Base-by-base conservation (phyloP, 208 protist genomes). In the Leishmania guyanensis region DNA sequence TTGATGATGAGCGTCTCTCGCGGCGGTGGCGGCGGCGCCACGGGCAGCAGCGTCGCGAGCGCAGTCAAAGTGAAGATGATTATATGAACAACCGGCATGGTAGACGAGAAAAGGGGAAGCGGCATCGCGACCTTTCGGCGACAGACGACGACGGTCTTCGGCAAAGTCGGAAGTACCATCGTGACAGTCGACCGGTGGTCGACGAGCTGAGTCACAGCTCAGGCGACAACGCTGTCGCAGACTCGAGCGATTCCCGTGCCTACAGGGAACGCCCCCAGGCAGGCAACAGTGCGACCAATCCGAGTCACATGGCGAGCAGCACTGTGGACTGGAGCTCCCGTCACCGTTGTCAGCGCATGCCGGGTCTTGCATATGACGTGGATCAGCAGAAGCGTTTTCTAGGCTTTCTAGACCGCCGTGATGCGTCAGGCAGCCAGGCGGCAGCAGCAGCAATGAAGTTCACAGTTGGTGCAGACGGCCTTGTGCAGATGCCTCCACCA, bases 401-500 rank as follows among this genome's bases (percentile, higher is more conserved):
- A 4, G 78, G 80, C 54, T 82, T 80, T 58, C 62, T 79, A 10
- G 78, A 85, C 62, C 77, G 75, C 36, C 78, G 68, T 56, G 79
- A 83, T 54, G 76, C 80, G 26, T 68, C 76, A 10, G 65, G 68
- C 64, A 48, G 60, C 51, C 29, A 50, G 33, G 60, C 50, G 36
- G 56, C 48, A 10, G 78, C 76, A 58, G 80, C 75, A 5, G 79
- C 36, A 36, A 81, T 84, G 79, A 26, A 56, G 77, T 82, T 78
- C 64, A 77, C 66, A 1, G 81, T 85, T 14, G 82, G 82, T 48
- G 46, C 77, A 0, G 82, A 85, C 65, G 82, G 82, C 22, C 77
- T 85, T 14, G 82, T 85, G 62, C 71, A 85, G 72, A 85, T 85
- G 82, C 82, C 82, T 29, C 82, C 82, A 60, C 82, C 82, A 16